Conservation (phyloP, 345 rosid genomes). For the Syzygium grande region DNA sequence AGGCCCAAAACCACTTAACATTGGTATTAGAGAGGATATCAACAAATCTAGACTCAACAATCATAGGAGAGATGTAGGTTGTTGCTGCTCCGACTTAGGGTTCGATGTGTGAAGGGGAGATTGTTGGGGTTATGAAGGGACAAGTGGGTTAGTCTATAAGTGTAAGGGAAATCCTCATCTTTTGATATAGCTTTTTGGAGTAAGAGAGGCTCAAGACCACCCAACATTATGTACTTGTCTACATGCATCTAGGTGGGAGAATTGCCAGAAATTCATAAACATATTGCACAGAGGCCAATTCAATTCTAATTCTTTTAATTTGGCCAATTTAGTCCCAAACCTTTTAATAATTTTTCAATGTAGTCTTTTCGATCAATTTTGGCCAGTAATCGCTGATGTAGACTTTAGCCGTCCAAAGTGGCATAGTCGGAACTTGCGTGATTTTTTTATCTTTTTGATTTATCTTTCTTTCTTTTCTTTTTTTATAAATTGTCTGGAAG, state of each 20-base stretch:
- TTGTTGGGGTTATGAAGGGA: too few species aligned
- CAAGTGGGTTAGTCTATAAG: too few species aligned
- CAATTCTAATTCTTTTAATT: background rate
- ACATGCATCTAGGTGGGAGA: background rate
- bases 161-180: too few species aligned
- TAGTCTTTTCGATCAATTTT: background rate
- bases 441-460: rapidly evolving
- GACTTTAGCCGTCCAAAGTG: rapidly evolving
- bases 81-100: too few species aligned
- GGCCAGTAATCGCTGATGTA: rapidly evolving
- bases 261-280: background rate
- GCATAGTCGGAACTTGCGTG: rapidly evolving
- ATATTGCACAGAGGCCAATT: rapidly evolving
- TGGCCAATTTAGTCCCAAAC: background rate
- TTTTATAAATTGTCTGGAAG: background rate
- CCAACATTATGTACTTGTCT: too few species aligned
- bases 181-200: too few species aligned
- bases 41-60: too few species aligned
- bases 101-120: too few species aligned
- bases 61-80: too few species aligned
- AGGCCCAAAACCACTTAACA: too few species aligned
- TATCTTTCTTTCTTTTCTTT: background rate
- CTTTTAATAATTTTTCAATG: background rate
- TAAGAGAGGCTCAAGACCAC: too few species aligned
- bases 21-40: too few species aligned